Conservation (phyloP, 192 early-diverging fungal species). For the Coemansia sp. region DNA sequence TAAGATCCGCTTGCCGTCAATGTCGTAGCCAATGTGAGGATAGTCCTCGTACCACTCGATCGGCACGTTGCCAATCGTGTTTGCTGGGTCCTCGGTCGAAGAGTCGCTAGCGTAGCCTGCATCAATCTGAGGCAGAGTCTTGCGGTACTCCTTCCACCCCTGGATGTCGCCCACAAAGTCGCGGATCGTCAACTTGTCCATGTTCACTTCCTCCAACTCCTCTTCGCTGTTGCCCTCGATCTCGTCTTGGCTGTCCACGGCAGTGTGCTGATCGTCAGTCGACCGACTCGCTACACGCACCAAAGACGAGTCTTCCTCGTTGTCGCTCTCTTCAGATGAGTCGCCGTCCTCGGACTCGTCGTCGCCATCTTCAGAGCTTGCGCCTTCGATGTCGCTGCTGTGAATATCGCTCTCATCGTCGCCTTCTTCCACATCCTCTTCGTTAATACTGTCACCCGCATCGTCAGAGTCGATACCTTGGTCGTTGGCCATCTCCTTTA, state of each 20-base stretch:
- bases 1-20: constrained; percentile 90
- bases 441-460: constrained; percentile 29
- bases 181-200: constrained; percentile 44
- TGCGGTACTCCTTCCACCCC: constrained; percentile 50
- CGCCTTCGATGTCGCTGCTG: constrained; percentile 56
- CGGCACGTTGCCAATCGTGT: constrained; percentile 95
- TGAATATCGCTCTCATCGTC: constrained; percentile 31
- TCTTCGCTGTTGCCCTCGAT: constrained; percentile 35
- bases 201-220: constrained; percentile 51
- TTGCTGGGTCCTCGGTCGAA: constrained; percentile 84
- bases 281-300: constrained; percentile 52
- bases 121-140: constrained; percentile 83
- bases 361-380: constrained; percentile 53
- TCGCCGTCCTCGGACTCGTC: constrained; percentile 51
- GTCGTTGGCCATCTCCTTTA: constrained; percentile 42
- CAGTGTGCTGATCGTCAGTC: constrained; percentile 53
- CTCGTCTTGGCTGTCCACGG: constrained; percentile 40
- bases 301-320: constrained; percentile 12
- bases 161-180: constrained; percentile 44
- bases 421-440: constrained; percentile 27
- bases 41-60: constrained; percentile 98
- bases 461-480: constrained; percentile 56
- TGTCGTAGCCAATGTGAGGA: constrained; percentile 94
- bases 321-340: constrained; percentile 30
- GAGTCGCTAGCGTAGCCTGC: constrained; percentile 91